Evolutionary conservation across 345 rosid genomes (phyloP).

Genomic region (Syzygium aromaticum): DNA sequence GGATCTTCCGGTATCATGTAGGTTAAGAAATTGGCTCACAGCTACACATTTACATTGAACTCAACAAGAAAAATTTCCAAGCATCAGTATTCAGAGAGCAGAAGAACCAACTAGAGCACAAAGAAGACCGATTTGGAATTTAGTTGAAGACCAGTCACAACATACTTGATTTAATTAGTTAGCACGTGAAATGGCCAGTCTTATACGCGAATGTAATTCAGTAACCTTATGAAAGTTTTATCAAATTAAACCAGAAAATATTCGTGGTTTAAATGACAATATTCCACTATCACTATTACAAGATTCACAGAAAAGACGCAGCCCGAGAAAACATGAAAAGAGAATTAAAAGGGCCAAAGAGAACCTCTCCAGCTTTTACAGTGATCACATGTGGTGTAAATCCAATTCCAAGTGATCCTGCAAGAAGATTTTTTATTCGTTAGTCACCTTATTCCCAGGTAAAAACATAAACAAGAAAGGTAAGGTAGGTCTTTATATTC

Average conservation of each 20-base stretch:
- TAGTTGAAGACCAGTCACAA: not conserved
- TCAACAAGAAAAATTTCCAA: not conserved
- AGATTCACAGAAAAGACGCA: not conserved
- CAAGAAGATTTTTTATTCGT: not conserved
- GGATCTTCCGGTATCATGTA: not conserved
- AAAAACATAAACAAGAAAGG: not conserved
- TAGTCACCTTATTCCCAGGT: not conserved
- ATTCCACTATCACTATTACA: not conserved
- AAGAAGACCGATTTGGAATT: not conserved
- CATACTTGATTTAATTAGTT: not conserved
- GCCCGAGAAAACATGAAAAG: not conserved
- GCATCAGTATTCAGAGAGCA: not conserved
- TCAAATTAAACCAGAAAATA: not conserved
- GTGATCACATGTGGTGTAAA: constrained; percentile 56
- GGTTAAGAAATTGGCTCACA: not conserved
- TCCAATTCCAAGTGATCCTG: constrained; percentile 49
- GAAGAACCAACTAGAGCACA: not conserved
- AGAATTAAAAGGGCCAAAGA: not conserved
- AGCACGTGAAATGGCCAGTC: not conserved
- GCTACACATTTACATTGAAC: not conserved
- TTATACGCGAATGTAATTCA: not conserved
- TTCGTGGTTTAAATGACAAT: not conserved
- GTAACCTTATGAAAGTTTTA: not conserved
- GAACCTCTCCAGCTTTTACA: constrained; percentile 69
- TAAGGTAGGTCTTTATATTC: not conserved